Base-by-base conservation (phyloP, 345 rosid genomes). In the Cardamine chenopodiifolia region DNA sequence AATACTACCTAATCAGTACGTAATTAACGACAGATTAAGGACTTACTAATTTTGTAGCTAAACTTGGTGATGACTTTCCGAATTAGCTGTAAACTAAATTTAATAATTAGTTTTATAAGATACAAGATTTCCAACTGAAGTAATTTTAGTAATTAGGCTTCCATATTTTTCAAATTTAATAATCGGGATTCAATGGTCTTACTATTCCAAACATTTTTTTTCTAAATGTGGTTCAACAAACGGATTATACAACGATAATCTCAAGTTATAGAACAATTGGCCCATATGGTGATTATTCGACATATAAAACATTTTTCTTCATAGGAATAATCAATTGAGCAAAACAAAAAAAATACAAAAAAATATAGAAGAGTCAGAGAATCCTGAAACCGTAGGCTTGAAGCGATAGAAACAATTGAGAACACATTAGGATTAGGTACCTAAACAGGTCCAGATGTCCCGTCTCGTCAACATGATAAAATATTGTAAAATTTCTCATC, bases 321-420 rank as follows among this genome's bases (percentile, higher is more conserved):
- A 45, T 17, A 17, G 11, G 78, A 74, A 66, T 3, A 73, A 74
- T 57, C 53, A 68, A 1, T 67, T 50, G 68, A 19, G 55, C 4
- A 56, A 65, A 35, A 14, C 1, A 31, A 19, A 17, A 1, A 13
- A 66, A 49, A 66, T 6, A 31, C 19, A 47, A 58, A 20, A 50
- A 0, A n/a, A 3, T 2, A 29, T 6, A 17, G 6, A 26, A 32
- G 23, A 31, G 37, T 4, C 14, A 48, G 44, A 59, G 22, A 62
- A 70, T 70, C 69, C 69, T 45, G 71, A 55, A 70, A 55, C 70
- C 74, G 47, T 77, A 77, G 67, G 45, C 76, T 77, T 77, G 45
- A 77, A 77, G 80, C 62, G 71, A 77, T 63, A 37, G 54, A 63
- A 26, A 77, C 80, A 56, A 62, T 70, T 55, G 80, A 77, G 50